Conservation (phyloP, 2,329 filamentous ascomycete genomes). For the Fusarium mangiferae region DNA sequence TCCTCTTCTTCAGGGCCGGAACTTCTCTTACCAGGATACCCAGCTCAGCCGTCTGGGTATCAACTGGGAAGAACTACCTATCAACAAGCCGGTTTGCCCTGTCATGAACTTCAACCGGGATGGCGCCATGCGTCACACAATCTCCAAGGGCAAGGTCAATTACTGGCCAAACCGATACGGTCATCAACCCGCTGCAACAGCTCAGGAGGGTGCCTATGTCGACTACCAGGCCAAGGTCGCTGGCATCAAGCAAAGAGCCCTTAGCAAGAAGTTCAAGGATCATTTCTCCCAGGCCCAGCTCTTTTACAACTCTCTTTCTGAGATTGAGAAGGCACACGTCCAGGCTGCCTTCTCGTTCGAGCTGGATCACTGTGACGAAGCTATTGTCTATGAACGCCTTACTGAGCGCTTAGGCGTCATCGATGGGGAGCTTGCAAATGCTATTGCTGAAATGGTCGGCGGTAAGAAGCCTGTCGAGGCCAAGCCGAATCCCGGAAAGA, state of each 20-base stretch:
- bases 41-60: slow-evolving; percentile 76
- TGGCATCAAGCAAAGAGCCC: slow-evolving; percentile 76
- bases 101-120: slow-evolving; percentile 83
- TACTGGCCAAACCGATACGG: slow-evolving; percentile 71
- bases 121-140: slow-evolving; percentile 76
- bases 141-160: slow-evolving; percentile 74
- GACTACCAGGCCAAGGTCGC: slow-evolving; percentile 71
- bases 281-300: slow-evolving; percentile 82
- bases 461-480: slow-evolving; percentile 66
- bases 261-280: slow-evolving; percentile 80
- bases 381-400: slow-evolving; percentile 78
- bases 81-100: slow-evolving; percentile 79
- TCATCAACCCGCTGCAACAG: slow-evolving; percentile 71
- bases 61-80: slow-evolving; percentile 81
- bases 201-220: slow-evolving; percentile 72
- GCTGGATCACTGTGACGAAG: slow-evolving; percentile 84
- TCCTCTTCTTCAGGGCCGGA: slow-evolving; percentile 78
- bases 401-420: slow-evolving; percentile 76
- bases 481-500: slow-evolving; percentile 73
- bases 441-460: slow-evolving; percentile 76
- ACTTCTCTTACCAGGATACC: slow-evolving; percentile 74
- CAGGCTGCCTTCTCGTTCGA: slow-evolving; percentile 79
- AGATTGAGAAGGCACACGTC: slow-evolving; percentile 75
- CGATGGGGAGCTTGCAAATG: slow-evolving; percentile 74
- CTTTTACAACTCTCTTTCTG: slow-evolving; percentile 81